Conservation (phyloP, 2,329 filamentous ascomycete genomes). For the Ophiocordyceps unilateralis region DNA sequence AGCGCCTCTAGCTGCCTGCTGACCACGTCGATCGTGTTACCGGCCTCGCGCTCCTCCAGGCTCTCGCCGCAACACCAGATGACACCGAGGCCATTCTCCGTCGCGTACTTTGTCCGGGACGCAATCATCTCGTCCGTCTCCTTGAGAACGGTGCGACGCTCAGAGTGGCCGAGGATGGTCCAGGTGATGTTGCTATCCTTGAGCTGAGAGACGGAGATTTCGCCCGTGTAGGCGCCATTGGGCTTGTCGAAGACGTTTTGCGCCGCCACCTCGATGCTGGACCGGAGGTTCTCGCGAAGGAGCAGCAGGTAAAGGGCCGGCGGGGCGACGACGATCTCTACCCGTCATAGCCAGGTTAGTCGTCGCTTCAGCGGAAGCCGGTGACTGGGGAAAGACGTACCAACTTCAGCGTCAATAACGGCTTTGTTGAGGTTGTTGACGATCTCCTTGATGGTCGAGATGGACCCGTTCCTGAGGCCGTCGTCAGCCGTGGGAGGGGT, state of each 20-base stretch:
- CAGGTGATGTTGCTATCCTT: slow-evolving; percentile 78
- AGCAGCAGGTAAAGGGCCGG: slow-evolving; percentile 81
- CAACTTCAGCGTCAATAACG: slow-evolving; percentile 56
- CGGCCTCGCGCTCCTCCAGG: slow-evolving; percentile 75
- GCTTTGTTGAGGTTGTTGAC: slow-evolving; percentile 78
- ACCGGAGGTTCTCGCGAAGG: slow-evolving; percentile 60
- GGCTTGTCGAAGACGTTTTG: slow-evolving; percentile 98
- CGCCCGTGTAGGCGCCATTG: slow-evolving; percentile 91
- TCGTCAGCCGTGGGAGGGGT: neutral
- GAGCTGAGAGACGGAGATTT: slow-evolving; percentile 85
- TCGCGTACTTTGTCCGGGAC: slow-evolving; percentile 83
- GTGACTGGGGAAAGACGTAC: slow-evolving; percentile 28
- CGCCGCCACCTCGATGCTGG: slow-evolving; percentile 68
- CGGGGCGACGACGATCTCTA: slow-evolving; percentile 89
- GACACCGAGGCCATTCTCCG: slow-evolving; percentile 73
- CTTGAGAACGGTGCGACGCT: slow-evolving; percentile 77
- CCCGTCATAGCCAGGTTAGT: neutral
- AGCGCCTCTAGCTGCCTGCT: slow-evolving; percentile 74
- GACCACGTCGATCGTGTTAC: slow-evolving; percentile 73
- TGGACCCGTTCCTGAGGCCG: slow-evolving; percentile 71
- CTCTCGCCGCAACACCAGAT: slow-evolving; percentile 97
- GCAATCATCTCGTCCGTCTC: slow-evolving; percentile 78
- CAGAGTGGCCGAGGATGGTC: slow-evolving; percentile 86
- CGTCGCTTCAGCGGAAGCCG: neutral
- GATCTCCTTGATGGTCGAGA: slow-evolving; percentile 79